Base-by-base conservation (phyloP, 2,329 filamentous ascomycete species). In the Huntiella savannae region DNA sequence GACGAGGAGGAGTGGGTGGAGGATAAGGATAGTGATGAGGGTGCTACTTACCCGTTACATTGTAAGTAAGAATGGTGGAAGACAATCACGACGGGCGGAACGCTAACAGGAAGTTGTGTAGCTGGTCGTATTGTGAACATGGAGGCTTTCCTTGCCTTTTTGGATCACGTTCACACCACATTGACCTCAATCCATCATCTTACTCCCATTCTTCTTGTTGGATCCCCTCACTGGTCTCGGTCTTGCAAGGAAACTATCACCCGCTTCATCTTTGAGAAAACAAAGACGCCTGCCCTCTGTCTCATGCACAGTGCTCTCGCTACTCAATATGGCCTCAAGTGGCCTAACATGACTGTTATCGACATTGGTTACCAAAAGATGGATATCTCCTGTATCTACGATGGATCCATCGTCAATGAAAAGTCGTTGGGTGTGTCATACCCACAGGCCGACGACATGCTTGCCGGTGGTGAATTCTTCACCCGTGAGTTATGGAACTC, bases 191-290 rank as follows among this genome's bases (percentile, higher is more conserved):
- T 84, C 3, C 91, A 94, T 59, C 91, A 96, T 64, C 95, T 95
- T 64, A 95, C 88, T 0, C 87, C 91, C 2, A 84, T 98, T 53
- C 71, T 96, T 60, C 75, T 98, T 52, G 81, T 96, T 62, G 75
- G 82, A 5, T 83, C 93, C 54, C 87, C 91, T 3, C 79, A 79
- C 54, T 98, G 91, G 88, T 86, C 85, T 3, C 76, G 82, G 6
- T 79, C 81, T 51, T 86, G 95, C 60, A 80, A 80, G 58, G 88
- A 96, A 62, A 74, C 73, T 35, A 79, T 98, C 53, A 82, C 87
- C 11, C 84, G 91, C 52, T 98, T 94, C 66, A 76, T 96, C 53
- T 98, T 98, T 57, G 91, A 98, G 63, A 92, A 91, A 63, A 94
- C 93, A 58, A 91, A 88, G 65, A 91, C 85, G 0, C 91, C 91